phyloP scores from a whole-genome alignment of 192 early-diverging fungal genomes.

The Umbelopsis sp. region DNA sequence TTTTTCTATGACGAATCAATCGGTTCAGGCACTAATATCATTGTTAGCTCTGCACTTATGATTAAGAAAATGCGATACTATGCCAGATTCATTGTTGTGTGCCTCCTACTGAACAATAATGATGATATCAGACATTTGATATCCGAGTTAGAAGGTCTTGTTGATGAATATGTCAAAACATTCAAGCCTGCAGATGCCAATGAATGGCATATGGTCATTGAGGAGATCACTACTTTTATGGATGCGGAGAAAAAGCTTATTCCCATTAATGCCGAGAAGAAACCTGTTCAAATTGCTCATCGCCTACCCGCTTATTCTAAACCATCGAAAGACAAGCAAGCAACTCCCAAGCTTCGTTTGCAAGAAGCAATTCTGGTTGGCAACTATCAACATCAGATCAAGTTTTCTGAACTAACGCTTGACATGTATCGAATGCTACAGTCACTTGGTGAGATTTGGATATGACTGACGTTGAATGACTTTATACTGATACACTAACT shows the following conservation, averaged over 20 bases:
- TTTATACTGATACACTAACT: neutral
- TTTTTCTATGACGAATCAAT: neutral
- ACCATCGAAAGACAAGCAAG: conserved; percentile 61
- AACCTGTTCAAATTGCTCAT: conserved; percentile 49
- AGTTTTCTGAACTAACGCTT: conserved; percentile 94
- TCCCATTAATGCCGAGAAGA: conserved; percentile 56
- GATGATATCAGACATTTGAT: conserved; percentile 81
- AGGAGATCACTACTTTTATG: conserved; percentile 81
- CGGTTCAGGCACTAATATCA: neutral
- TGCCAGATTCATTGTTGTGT: conserved; percentile 96
- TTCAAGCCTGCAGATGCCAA: conserved; percentile 89
- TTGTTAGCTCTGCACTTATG: conserved; percentile 78
- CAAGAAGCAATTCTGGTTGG: conserved; percentile 97
- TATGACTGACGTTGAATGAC: too few relatives aligned
- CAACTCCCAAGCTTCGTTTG: conserved; percentile 59
- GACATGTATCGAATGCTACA: conserved; percentile 98
- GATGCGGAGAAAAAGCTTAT: conserved; percentile 84
- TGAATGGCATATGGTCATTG: conserved; percentile 85
- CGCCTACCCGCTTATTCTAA: conserved; percentile 54
- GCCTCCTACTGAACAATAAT: conserved; percentile 81
- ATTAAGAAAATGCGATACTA: conserved; percentile 98
- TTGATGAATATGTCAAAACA: conserved; percentile 85
- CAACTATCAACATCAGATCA: conserved; percentile 94
- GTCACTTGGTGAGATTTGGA: conserved; percentile 65
- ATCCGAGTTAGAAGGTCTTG: conserved; percentile 78